These are phyloP conservation scores for Pseudogymnoascus destructans DNA, from an alignment of 2,329 filamentous ascomycete genomes.

Conservation along the genomic window DNA sequence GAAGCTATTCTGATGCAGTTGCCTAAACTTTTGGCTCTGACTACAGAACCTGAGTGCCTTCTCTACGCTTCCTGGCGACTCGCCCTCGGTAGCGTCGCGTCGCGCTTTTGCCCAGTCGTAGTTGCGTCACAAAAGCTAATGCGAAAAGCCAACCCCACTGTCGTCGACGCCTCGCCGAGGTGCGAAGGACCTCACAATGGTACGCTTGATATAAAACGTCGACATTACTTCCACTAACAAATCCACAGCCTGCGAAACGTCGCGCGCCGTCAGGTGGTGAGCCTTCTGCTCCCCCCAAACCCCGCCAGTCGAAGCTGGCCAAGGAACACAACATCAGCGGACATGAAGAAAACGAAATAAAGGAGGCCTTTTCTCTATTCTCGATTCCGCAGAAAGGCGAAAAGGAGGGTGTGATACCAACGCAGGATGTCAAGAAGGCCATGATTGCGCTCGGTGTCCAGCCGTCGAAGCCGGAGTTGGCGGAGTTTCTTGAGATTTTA, in stretches of 20 bases:
- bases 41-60: background rate
- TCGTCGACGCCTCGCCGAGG: slow-evolving; percentile 2
- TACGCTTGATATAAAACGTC: background rate
- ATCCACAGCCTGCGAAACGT: slow-evolving; percentile 21
- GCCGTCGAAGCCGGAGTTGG: slow-evolving; percentile 52
- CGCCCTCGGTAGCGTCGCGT: slow-evolving; percentile 2
- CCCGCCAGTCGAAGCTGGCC: slow-evolving; percentile 73
- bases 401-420: slow-evolving; percentile 57
- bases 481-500: slow-evolving; percentile 64
- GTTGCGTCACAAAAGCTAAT: slow-evolving; percentile 4
- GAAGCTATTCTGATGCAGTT: background rate
- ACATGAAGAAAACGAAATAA: slow-evolving; percentile 79
- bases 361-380: slow-evolving; percentile 80
- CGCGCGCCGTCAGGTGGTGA: slow-evolving; percentile 15
- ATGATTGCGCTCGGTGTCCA: slow-evolving; percentile 62
- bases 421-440: slow-evolving; percentile 41
- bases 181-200: background rate
- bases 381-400: slow-evolving; percentile 51
- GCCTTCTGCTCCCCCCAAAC: slow-evolving; percentile 25
- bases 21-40: background rate
- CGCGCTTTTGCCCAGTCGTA: background rate
- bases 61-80: background rate
- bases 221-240: background rate
- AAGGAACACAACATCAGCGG: slow-evolving; percentile 80
- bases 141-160: background rate